Base-by-base conservation (phyloP, 495 filamentous ascomycete genomes). In the Corynascus novoguineensis region DNA sequence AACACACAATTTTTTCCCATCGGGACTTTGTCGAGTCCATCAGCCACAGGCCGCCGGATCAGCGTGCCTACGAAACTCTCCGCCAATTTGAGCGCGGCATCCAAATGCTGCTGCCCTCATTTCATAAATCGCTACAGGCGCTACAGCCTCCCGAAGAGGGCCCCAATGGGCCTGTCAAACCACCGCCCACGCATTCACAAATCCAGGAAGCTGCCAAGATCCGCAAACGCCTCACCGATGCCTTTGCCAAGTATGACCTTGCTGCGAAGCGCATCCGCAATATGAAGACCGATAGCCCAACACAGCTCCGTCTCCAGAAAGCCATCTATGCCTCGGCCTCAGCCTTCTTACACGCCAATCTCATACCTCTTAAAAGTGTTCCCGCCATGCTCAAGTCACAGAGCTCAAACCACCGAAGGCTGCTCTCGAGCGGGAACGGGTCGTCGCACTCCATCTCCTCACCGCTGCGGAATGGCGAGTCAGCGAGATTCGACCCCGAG, bases 1-100 rank as follows among this genome's bases (percentile, higher is more conserved):
- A 85, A 60, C 73, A 75, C 41, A 96, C 86, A 5, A 77, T 97
- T 35, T 98, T 97, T 70, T 83, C 86, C 50, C 86, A 86, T 53
- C 81, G 83, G 19, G 93, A 97, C 63, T 97, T 96, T 63, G 78
- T 81, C 44, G 83, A 81, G 28, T 85, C 89, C 35, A 67, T 88
- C 11, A 72, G 77, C 6, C 77, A 81, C 19, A 86, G 83, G 57
- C 88, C 90, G 3, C 79, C 87, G 19, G 87, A 90, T 56, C 83
- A 89, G 60, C 79, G 88, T 49, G 83, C 89, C 1, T 97, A 96
- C 67, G 86, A 93, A 53, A 93, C 90, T 50, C 75, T 98, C 4
- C 72, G 84, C 5, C 90, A 97, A 63, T 97, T 97, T 57, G 88
- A 97, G 69, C 78, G 83, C 41, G 93, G 93, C 45, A 97, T 98